phyloP scores from a whole-genome alignment of 2,329 filamentous ascomycete species.

The Verticillium dahliae region DNA sequence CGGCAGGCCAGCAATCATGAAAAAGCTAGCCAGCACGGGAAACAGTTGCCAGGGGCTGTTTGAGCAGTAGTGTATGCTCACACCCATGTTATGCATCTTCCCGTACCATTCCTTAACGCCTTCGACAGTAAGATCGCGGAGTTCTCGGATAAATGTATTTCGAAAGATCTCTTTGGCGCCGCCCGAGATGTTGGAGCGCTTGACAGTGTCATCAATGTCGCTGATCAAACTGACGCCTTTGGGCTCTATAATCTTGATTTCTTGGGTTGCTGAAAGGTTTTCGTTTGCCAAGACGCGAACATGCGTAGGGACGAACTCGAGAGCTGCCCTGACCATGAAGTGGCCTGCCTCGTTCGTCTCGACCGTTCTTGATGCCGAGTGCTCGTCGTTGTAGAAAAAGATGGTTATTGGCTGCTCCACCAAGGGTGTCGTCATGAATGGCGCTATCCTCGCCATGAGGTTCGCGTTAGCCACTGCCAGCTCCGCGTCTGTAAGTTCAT shows the following conservation, averaged over 20 bases:
- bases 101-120: conserved; percentile 90
- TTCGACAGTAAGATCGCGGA: conserved; percentile 73
- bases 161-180: conserved; percentile 93
- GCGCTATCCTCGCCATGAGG: conserved; percentile 78
- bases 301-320: conserved; percentile 88
- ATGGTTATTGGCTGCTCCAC: conserved; percentile 74
- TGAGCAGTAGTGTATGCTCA: conserved; percentile 94
- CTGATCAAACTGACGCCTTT: conserved; percentile 87
- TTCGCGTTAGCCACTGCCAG: conserved; percentile 75
- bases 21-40: conserved; percentile 80
- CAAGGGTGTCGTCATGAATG: conserved; percentile 82
- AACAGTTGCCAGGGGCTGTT: conserved; percentile 98
- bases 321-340: conserved; percentile 70
- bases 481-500: conserved; percentile 69
- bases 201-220: conserved; percentile 96
- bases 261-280: conserved; percentile 71
- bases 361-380: conserved; percentile 78
- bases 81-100: conserved; percentile 68
- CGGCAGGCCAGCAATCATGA: conserved; percentile 72
- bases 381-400: conserved; percentile 86
- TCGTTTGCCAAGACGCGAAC: conserved; percentile 83
- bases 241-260: conserved; percentile 70
- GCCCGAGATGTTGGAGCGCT: conserved; percentile 82
- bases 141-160: conserved; percentile 87
- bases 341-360: conserved; percentile 85